Evolutionary conservation across 495 filamentous ascomycete genomes (phyloP), one percentile per base, ranked within the genome.

Genomic region (Durotheca rogersii): DNA sequence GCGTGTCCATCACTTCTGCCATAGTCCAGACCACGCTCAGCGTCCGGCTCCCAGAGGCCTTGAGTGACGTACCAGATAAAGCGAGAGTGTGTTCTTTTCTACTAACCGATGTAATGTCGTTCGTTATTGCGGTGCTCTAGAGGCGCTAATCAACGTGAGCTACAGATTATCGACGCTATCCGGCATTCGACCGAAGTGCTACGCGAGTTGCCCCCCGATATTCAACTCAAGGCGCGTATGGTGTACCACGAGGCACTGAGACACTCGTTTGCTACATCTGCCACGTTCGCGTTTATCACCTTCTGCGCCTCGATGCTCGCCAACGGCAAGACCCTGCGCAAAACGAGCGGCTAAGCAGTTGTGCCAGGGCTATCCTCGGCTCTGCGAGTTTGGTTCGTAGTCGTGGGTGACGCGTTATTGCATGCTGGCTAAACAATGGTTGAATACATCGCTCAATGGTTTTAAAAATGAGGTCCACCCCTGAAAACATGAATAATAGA

Each of bases 1-100:
- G 81, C 9, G 82, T 85, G 1, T 80, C 83, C 0, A 69, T 83
- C 11, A 81, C 80, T 0, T 83, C 80, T 6, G 74, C 81, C 0
- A 81, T 85, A 27, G 72, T 84, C 19, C 83, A 85, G 68, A 85
- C 83, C 42, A 78, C 81, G 60, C 72, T 85, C 53, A 76, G 70
- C 59, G 66, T 76, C 51, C 72, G 74, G 64, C 74, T 86, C 40
- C 72, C 74, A 5, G 67, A 69, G 53, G 81, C 74, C 52, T 71
- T 86, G 70, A 72, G 71, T 69, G 79, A 74, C 69, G 71, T 83
- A 71, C 77, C 81, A 68, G 73, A 84, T 57, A 83, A 82, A 79
- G 76, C 76, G 75, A 82, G 77, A 79, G 81, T 85, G 81, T 66
- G 72, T 61, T 66, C 63, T 68, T 68, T 68, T 55, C 64, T n/a